Evolutionary conservation across 2,329 filamentous ascomycete species (phyloP).

Genomic region (Venturia carpophila): DNA sequence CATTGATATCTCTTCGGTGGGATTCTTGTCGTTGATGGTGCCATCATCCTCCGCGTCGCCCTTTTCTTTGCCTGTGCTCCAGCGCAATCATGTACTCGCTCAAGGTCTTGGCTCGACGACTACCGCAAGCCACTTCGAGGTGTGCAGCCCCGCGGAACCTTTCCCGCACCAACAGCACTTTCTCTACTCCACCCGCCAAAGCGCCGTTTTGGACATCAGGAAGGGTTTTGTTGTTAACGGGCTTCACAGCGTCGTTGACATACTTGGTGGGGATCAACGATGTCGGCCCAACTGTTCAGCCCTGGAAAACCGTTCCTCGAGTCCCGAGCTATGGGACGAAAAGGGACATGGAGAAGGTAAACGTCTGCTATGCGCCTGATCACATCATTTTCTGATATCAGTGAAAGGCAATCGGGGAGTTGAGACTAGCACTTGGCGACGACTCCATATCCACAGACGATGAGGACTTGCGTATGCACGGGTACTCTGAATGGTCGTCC

Average conservation of each 20-base stretch:
- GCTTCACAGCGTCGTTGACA: slow-evolving; percentile 44
- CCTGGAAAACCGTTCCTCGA: slow-evolving; percentile 24
- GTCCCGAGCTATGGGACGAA: slow-evolving; percentile 42
- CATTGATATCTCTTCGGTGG: background rate
- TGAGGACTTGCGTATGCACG: slow-evolving; percentile 56
- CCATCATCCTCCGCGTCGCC: background rate
- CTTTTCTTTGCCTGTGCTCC: background rate
- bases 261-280: slow-evolving; percentile 44
- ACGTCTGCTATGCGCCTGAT: slow-evolving; percentile 20
- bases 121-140: background rate
- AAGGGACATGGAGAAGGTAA: slow-evolving; percentile 44
- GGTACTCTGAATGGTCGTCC: slow-evolving; percentile 63
- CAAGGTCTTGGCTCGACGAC: background rate
- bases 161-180: slow-evolving; percentile 10
- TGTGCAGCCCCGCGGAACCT: slow-evolving; percentile 9
- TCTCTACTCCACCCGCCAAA: background rate
- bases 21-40: background rate
- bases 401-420: slow-evolving; percentile 47
- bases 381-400: background rate
- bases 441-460: slow-evolving; percentile 56
- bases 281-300: slow-evolving; percentile 27
- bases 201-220: slow-evolving; percentile 39
- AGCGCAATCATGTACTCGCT: slow-evolving; percentile 2
- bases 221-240: slow-evolving; percentile 41
- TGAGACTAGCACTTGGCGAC: slow-evolving; percentile 45